Base-by-base conservation (phyloP, 1,139 yeast species). In the Saccharomyces hybrid region DNA sequence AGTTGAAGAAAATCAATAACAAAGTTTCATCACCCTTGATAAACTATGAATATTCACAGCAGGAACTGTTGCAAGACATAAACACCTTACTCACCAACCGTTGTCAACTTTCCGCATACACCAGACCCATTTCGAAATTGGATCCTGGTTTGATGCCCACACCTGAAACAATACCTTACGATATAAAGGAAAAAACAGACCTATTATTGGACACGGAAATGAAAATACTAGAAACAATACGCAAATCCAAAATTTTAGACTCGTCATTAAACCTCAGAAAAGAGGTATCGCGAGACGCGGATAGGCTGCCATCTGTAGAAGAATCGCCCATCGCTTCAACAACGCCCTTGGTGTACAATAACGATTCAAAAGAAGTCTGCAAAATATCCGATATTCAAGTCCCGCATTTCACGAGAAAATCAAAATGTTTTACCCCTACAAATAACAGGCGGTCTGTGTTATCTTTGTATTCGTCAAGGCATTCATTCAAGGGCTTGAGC, bases 391-490 rank as follows among this genome's bases (percentile, higher is more conserved):
- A 81, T 59, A 83, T 84, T 47, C 76, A 76, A 55, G 81, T 84
- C 56, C 90, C 90, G 20, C 81, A 80, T 59, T 88, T 84, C 32
- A 81, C 89, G 0, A 79, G 89, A 67, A 81, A 81, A 62, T 83
- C 88, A 2, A 76, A 81, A 63, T 75, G 79, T 55, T 84, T 80
- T 66, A 77, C 84, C 46, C 76, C 77, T 53, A 79, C 84, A 3
- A 82, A 81, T 65, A 85, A 83, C 70, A 76, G 93, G 63, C 73
- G 84, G 51, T 83, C 89, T 20, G 86, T 85, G 8, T 70, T 85
- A 53, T 83, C 89, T 0, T 73, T 84, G 70, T 83, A 83, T 61
- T 84, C 90, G 2, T 20, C 23, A 3, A 20, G 23, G 4, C 23
- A 78, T 53, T 82, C 88, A 0, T 9, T 13, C 25, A 11, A 4